Evolutionary conservation across 148 eudicot genomes (phyloP), one percentile per base, ranked within the genome.

Genomic region (Nepenthes mirabilis): DNA sequence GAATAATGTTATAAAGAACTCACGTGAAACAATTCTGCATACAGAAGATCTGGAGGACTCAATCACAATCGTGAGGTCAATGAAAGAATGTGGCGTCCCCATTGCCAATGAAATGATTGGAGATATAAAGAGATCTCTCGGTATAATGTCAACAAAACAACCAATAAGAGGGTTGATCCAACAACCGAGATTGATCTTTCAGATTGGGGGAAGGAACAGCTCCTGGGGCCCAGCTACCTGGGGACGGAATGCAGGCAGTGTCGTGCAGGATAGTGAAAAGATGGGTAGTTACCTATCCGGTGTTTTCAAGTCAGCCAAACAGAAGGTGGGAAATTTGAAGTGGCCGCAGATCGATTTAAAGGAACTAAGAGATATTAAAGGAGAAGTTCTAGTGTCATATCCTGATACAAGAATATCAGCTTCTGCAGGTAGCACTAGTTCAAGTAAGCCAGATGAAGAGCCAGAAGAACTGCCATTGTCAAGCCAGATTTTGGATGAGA

Each of bases 21-120:
- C 95, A 14, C 87, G 65, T 10, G 91, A 81, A 63, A 67, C 82
- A 62, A 51, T 69, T 64, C 70, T 89, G 54, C 95, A 86, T 56
- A 68, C 87, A 2, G 91, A 89, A 77, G 99, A 94, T 75, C 53
- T 77, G 5, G 95, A 94, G 56, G 99, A 94, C 76, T 89, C 95
- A 12, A 73, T 86, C 53, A 57, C 76, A 57, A 68, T 80, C 74
- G 75, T 86, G 49, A 72, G 76, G 23, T 84, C 97, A n/a, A 89
- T 94, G 86, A 90, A 84, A 80, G 86, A 89, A 57, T 83, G 84
- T 59, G 99, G 97, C 10, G 60, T 71, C 63, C 87, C 83, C 3
- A 76, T 86, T 50, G 81, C 81, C 34, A 86, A 94, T 45, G 97
- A 79, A 35, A 89, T 94, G 97, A 71, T 89, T 47, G 65, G 53